Evolutionary conservation across 306 rosid genomes (phyloP).

Genomic region (Citrullus mucosospermus): DNA sequence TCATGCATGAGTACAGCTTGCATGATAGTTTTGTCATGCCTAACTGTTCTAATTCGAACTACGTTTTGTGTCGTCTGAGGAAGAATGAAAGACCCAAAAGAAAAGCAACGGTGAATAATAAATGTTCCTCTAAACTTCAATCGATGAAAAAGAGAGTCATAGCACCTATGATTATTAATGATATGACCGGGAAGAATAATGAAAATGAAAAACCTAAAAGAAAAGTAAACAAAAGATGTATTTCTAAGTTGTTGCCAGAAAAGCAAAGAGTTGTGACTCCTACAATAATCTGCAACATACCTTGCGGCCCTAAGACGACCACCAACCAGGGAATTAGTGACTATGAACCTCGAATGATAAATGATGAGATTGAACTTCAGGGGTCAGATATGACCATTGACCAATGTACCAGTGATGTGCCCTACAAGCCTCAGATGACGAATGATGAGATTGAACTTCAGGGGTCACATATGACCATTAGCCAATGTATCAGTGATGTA

Average conservation of each 20-base stretch:
- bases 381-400: too few species aligned
- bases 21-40: neutral
- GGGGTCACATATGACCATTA: too few species aligned
- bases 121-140: neutral
- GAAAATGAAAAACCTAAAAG: neutral
- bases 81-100: neutral
- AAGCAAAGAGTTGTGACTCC: neutral
- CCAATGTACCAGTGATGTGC: neutral
- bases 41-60: neutral
- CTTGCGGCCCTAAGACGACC: neutral
- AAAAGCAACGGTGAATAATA: neutral
- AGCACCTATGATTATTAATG: neutral
- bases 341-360: neutral
- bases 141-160: neutral
- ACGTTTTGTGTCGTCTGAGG: neutral
- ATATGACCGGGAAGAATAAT: neutral
- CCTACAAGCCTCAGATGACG: neutral
- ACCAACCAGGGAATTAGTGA: neutral
- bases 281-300: neutral
- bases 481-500: too few species aligned
- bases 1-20: neutral
- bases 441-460: neutral
- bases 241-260: neutral
- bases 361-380: neutral
- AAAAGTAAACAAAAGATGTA: neutral